Evolutionary conservation across 352 stramenopile genomes (phyloP), one percentile per base, ranked within the genome.

Genomic region (Pythium aquatile): DNA sequence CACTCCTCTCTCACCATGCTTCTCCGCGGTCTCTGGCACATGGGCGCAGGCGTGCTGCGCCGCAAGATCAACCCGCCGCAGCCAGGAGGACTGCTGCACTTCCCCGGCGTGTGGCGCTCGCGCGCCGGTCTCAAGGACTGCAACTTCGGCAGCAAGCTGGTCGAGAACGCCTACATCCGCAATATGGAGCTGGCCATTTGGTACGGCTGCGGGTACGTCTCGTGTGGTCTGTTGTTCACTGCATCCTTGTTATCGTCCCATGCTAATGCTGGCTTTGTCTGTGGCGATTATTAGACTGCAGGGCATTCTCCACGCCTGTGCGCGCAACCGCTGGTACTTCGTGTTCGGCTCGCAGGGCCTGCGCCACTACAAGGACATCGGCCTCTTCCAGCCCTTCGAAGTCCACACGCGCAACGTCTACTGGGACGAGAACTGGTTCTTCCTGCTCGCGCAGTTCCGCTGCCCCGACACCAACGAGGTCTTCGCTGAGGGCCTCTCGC

Each of bases 401-500:
- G 68, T 91, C 30, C 78, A 90, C 71, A 85, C 78, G 33, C 79
- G 78, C 54, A 88, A 83, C 47, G 73, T 88, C 40, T 85, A 88
- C 60, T 90, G 80, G 80, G 78, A 88, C 61, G 78, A 88, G 70
- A 69, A 79, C 60, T 91, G 83, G 83, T 74, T 91, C 56, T 90
- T 83, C 63, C 59, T 90, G 13, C 65, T 86, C 26, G 73, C 77
- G 40, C 80, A 88, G 60, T 89, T 91, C 58, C 79, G 81, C 63
- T 90, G 77, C 44, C 83, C 83, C 5, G 74, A 83, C n/a, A 87
- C 77, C 26, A 75, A 74, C 5, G 72, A 85, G 29, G 42, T 91
- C 29, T 89, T 82, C 49, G 83, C 83, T 11, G 83, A 91, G 48
- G 80, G 83, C 0, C 52, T 91, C 8, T 82, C 76, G 42, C 80